Evolutionary conservation across 2,329 filamentous ascomycete species (phyloP).

Genomic region (Arthroderma uncinatum): DNA sequence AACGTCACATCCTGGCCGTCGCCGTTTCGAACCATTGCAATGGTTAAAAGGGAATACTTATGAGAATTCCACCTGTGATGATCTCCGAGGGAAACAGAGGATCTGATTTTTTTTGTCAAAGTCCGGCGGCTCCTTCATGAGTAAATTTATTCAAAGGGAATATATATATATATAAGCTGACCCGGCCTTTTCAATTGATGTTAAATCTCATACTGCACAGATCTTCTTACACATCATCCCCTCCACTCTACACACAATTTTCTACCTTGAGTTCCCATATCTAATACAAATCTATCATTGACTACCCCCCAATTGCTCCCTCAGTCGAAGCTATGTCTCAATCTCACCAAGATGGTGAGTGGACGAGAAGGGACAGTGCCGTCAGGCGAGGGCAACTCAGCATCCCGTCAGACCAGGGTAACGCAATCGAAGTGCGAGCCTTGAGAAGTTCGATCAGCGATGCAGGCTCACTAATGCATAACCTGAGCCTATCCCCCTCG

Average conservation of each 20-base stretch:
- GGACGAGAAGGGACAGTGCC: constrained; percentile 7
- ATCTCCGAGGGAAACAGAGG: constrained; percentile 3
- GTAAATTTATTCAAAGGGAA: neutral
- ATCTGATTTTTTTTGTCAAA: neutral
- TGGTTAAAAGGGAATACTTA: neutral
- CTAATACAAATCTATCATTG: neutral
- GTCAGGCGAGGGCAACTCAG: constrained; percentile 19
- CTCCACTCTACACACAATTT: neutral
- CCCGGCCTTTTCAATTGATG: neutral
- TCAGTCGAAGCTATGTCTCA: constrained; percentile 1
- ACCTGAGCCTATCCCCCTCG: constrained; percentile 55
- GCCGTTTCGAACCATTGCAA: neutral
- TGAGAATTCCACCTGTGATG: neutral
- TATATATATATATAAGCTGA: neutral
- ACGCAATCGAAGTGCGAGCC: constrained; percentile 58
- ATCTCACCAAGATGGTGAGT: constrained; percentile 6
- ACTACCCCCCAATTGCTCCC: neutral
- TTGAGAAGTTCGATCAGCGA: constrained; percentile 58
- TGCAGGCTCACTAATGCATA: constrained; percentile 60
- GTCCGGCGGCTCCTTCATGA: neutral
- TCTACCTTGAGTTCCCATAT: neutral
- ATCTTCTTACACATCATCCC: neutral
- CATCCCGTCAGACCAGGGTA: constrained; percentile 38
- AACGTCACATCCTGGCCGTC: constrained; percentile 2
- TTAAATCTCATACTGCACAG: neutral